These are phyloP conservation scores for Macrophomina tecta DNA, from an alignment of 2,329 filamentous ascomycete genomes.

Conservation along the genomic window DNA sequence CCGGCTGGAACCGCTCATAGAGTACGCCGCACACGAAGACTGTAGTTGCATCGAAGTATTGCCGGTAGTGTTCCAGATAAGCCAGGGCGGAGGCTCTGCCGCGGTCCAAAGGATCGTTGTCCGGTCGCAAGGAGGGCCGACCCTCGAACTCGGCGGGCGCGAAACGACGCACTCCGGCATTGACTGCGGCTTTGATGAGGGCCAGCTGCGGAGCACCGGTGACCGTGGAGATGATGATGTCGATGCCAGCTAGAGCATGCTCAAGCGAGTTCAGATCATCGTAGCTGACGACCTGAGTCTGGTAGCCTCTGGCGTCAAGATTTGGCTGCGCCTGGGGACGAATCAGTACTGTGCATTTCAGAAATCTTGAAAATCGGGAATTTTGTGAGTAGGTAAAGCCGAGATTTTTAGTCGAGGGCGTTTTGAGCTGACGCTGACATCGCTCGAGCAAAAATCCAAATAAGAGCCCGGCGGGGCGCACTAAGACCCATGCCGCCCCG, in stretches of 20 bases:
- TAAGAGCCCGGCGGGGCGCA: background rate
- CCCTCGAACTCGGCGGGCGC: conserved; percentile 80
- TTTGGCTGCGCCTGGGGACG: conserved; percentile 58
- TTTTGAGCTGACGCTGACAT: no score
- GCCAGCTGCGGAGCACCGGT: conserved; percentile 69
- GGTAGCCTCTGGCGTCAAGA: conserved; percentile 63
- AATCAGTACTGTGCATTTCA: conserved; percentile 30
- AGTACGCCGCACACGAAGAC: conserved; percentile 76
- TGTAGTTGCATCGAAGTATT: conserved; percentile 66
- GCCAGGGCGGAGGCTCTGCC: conserved; percentile 63
- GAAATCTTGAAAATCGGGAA: background rate
- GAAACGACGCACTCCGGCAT: conserved; percentile 69
- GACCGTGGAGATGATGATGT: conserved; percentile 78
- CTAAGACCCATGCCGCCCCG: background rate
- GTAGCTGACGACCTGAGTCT: conserved; percentile 74
- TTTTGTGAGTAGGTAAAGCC: no score
- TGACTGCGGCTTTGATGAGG: conserved; percentile 73
- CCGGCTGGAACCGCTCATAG: conserved; percentile 75
- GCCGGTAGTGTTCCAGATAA: conserved; percentile 61
- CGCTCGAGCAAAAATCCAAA: background rate
- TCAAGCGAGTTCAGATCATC: conserved; percentile 61
- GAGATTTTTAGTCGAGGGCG: no score
- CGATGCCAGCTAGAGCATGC: conserved; percentile 72
- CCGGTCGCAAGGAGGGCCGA: conserved; percentile 59
- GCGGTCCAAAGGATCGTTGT: conserved; percentile 66